Evolutionary conservation across 1,284 basidiomycete species (phyloP), one percentile per base, ranked within the genome.

Genomic region (Cystobasidium pallidum): DNA sequence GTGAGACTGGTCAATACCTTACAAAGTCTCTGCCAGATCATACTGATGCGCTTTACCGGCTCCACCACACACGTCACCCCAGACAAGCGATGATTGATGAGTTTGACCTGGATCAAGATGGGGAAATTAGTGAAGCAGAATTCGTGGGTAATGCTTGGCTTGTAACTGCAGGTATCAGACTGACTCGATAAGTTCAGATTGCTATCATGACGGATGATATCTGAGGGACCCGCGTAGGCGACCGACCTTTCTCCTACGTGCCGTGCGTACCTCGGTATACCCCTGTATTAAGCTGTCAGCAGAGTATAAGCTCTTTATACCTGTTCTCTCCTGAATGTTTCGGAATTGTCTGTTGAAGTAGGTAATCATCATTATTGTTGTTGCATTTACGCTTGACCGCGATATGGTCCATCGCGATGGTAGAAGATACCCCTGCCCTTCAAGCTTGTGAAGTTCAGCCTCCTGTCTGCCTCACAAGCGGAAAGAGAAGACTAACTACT

Each of bases 31-130:
- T 7, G 13, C 13, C 7, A 39, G 36, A 39, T 6, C 7, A 39
- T n/a, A n/a, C n/a, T n/a, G n/a, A n/a, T n/a, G n/a, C n/a, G n/a
- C n/a, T n/a, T n/a, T n/a, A n/a, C n/a, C n/a, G n/a, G n/a, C n/a
- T n/a, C n/a, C n/a, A n/a, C n/a, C n/a, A n/a, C n/a, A n/a, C n/a
- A n/a, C n/a, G n/a, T n/a, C n/a, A n/a, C n/a, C n/a, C 26, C 78
- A 98, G 94, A 76, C 92, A 97, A 88, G 96, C 95, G 24, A 99
- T 99, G 95, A 99, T 99, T 79, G 96, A 99, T 79, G 96, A 99
- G 83, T 99, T 99, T 79, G 95, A 99, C 82, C 87, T 99, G 43
- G 95, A 99, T 83, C 91, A 95, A 81, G 95, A 99, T 78, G 94
- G 94, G 26, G 94, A 95, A 83, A 99, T 99, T 80, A 94, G 89